phyloP scores from a whole-genome alignment of 768 basidiomycete species.

The Lactifluus echinatus region DNA sequence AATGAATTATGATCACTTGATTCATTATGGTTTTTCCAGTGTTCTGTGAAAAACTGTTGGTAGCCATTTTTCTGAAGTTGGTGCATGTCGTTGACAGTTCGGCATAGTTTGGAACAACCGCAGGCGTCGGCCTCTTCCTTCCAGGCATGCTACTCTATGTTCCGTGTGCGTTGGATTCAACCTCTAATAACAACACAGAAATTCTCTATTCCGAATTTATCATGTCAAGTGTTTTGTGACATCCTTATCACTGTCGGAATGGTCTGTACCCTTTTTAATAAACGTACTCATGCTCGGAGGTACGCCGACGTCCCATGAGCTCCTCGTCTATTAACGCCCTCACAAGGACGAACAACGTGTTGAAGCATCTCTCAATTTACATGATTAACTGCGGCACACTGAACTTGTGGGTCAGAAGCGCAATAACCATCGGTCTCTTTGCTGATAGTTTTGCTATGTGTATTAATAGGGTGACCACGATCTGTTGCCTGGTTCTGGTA shows the following conservation, averaged over 20 bases:
- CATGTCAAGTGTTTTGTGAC: not conserved
- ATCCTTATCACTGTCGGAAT: not conserved
- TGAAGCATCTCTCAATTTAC: not conserved
- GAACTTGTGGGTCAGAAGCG: not conserved
- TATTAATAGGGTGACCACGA: not conserved
- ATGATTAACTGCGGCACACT: not conserved
- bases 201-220: not conserved
- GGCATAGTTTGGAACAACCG: not conserved
- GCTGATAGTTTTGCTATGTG: not conserved
- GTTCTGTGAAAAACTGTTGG: not conserved
- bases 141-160: not conserved
- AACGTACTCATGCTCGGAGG: not conserved
- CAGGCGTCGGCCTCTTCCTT: too few relatives aligned
- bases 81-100: not conserved
- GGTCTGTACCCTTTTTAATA: not conserved
- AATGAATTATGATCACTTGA: not conserved
- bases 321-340: not conserved
- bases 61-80: not conserved
- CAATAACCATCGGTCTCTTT: not conserved
- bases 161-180: not conserved
- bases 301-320: not conserved
- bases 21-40: not conserved
- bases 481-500: not conserved
- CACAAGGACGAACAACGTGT: not conserved
- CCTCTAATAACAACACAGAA: not conserved